Base-by-base conservation (phyloP, 73 alveolate genomes). In the Paramecium octaurelia region DNA sequence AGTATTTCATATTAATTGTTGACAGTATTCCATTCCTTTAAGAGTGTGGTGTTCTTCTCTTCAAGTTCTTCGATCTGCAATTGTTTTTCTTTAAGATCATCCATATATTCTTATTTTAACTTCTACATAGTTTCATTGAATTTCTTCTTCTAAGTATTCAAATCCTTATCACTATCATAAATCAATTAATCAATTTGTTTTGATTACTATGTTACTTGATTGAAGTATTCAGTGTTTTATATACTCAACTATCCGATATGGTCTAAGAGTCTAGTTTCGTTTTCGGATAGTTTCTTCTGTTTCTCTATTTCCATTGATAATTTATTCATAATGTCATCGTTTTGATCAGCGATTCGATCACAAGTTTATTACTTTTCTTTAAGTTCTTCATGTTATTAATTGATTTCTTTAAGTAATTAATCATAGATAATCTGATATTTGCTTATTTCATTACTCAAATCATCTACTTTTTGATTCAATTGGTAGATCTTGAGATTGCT, bases 251-350 rank as follows among this genome's bases (percentile, higher is more conserved):
- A 1, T 24, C 46, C 46, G 16, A 80, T 42, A 21, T 20, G 48
- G 3, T 80, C 71, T 80, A 44, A 14, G 1, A 44, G 27, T 42
- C 29, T 42, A 8, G 3, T 10, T 44, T 42, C 70, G 46, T 80
- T 80, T 0, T 44, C 34, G 0, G n/a, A 2, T 21, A 46, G 48
- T 20, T 44, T 14, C 24, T 43, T 8, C 7, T 1, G 8, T 23
- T 35, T 80, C 14, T 44, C 48, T 20, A 43, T 42, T 48, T 80
- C 91, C 46, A 31, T 31, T 7, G 0, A 1, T 35, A 80, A 48
- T 48, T 80, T 80, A 43, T 80, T 80, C 43, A 43, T 80, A 21
- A 80, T 23, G 10, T 80, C 91, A 46, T 80, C 91, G 21, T 7
- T 4, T 40, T 40, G 46, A 14, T 80, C 76, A 24, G 91, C 91